Percentiles rank a stretch among this genome's conserved stretches.
These are phyloP conservation scores for Luffa aegyptiaca DNA, from an alignment of 306 rosid species.

Conservation along the genomic window DNA sequence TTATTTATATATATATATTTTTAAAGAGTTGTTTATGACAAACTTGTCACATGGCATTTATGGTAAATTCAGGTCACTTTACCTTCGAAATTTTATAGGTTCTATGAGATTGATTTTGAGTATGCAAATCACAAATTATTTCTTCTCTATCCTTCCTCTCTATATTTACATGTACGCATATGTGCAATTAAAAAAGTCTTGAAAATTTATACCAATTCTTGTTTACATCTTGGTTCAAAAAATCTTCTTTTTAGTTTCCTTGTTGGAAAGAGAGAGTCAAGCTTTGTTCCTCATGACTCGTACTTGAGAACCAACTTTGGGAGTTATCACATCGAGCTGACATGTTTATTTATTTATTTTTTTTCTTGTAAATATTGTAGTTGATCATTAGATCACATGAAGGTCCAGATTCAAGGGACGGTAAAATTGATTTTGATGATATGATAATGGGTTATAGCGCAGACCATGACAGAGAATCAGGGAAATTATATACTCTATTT, in stretches of 20 bases:
- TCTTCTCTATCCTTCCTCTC: background rate
- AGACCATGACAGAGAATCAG: constrained; percentile 73
- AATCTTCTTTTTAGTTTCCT: background rate
- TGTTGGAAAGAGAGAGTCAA: background rate
- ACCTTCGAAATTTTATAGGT: background rate
- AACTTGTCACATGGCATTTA: background rate
- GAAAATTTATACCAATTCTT: background rate
- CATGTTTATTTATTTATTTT: background rate
- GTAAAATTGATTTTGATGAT: constrained; percentile 58
- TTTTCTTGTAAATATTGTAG: constrained; percentile 32
- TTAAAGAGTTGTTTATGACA: background rate
- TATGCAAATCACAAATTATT: background rate
- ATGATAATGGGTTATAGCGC: constrained; percentile 66
- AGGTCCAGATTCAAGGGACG: constrained; percentile 80
- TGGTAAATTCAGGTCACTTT: background rate
- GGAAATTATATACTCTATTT: constrained; percentile 73
- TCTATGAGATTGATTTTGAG: background rate
- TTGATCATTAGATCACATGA: constrained; percentile 91
- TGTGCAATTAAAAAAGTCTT: background rate
- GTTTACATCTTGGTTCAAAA: background rate
- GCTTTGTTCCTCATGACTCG: background rate
- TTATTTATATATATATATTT: background rate
- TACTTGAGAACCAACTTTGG: constrained; percentile 4
- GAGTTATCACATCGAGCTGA: constrained; percentile 9
- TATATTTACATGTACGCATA: background rate